These are phyloP conservation scores for Nakataea oryzae DNA, from an alignment of 2,329 filamentous ascomycete species.

Conservation along the genomic window DNA sequence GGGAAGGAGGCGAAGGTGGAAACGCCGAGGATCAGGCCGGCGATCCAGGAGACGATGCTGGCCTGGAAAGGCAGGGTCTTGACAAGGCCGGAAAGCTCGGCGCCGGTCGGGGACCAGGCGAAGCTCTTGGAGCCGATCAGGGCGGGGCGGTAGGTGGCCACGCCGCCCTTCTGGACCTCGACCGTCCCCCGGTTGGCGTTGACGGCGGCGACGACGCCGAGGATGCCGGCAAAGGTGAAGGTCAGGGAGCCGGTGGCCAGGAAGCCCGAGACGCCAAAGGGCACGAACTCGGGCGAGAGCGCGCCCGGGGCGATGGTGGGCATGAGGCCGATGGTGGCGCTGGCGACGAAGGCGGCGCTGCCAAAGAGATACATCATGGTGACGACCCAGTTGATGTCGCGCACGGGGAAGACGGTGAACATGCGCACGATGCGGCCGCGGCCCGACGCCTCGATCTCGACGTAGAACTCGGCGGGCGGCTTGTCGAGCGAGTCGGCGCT, in stretches of 20 bases:
- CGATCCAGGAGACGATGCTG: not conserved
- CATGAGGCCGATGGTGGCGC: constrained; percentile 4
- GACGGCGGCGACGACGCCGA: not conserved
- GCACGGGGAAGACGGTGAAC: constrained; percentile 9
- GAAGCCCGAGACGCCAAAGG: not conserved
- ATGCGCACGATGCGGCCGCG: constrained; percentile 6
- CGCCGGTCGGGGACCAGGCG: not conserved
- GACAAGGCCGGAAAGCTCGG: not conserved
- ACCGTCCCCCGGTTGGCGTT: constrained; percentile 1
- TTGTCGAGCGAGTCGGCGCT: constrained; percentile 3
- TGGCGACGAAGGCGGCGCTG: constrained; percentile 5
- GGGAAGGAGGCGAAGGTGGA: not conserved
- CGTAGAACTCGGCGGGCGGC: not conserved
- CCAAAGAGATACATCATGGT: constrained; percentile 13
- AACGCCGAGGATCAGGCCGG: not conserved
- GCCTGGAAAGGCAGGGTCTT: not conserved
- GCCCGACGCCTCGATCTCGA: not conserved
- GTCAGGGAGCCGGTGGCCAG: not conserved
- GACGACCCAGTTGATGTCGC: constrained; percentile 9
- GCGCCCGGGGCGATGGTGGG: constrained; percentile 2
- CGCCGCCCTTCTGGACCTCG: constrained; percentile 1
- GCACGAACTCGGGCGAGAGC: not conserved
- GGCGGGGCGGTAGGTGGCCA: not conserved
- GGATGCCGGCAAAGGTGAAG: not conserved
- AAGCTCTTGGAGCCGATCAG: constrained; percentile 1